Evolutionary conservation across 164 flowering plant genomes (phyloP), one percentile per base, ranked within the genome.

Genomic region (Piper betle): DNA sequence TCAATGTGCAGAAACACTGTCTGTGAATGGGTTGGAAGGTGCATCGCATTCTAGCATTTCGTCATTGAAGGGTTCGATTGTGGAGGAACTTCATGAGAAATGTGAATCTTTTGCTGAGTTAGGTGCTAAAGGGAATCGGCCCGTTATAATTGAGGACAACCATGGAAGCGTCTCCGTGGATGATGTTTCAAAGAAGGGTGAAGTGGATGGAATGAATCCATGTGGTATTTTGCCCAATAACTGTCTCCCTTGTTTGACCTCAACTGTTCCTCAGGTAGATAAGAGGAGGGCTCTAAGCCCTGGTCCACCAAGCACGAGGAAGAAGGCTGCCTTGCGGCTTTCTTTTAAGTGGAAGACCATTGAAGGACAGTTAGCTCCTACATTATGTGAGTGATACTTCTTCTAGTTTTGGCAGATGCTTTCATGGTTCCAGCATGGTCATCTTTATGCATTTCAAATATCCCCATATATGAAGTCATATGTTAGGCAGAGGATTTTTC

Each of bases 181-280:
- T 71, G 91, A 73, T 67, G 73, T 37, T 70, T 19, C 73, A 55
- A 73, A 69, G 18, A 80, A 73, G 68, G 88, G 70, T 52, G 86
- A 76, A 33, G 63, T 62, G 37, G 81, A 81, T 46, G 43, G 79
- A 53, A 67, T 84, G 71, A 89, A 88, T 59, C 73, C 82, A 60
- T 85, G 96, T 77, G 92, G 99, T 57, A 85, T 88, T 67, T 71
- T 88, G 55, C 86, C 95, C 42, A 77, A 75, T 69, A 82, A 77
- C 53, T 94, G 99, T 75, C 77, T 94, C 77, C 99, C 99, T 42
- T 88, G 93, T 80, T 85, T 94, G 62, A 80, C 85, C 73, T 79
- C 96, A 15, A 75, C 88, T 11, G 81, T 77, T 15, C 75, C 84
- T 19, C 38, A 85, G 4, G 73, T 75, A 65, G 99, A 94, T n/a